Evolutionary conservation across 805 yeast species (phyloP), one percentile per base, ranked within the genome.

Genomic region (Saturnispora diversa): DNA sequence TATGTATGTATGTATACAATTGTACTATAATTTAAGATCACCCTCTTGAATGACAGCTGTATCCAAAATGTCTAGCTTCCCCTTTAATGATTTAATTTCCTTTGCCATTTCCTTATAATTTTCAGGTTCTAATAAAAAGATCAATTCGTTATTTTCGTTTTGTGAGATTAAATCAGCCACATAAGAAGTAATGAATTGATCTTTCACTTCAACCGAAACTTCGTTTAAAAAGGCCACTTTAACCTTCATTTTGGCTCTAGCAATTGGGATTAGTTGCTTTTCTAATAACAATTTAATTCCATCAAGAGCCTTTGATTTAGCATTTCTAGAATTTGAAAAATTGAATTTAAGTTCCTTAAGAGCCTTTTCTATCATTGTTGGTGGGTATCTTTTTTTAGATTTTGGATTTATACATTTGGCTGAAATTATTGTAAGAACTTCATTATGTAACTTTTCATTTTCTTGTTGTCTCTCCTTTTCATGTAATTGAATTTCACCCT

Each of bases 401-500:
- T 72, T 75, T 4, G 98, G 97, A 50, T 92, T 92, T 35, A 92
- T 80, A 56, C 97, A 88, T 59, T 86, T 87, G 4, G 94, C 80
- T 13, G 94, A 82, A 23, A 92, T 78, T 32, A 86, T 77, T 37
- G 80, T 85, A 25, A 92, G 64, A 46, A 87, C 80, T 53, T 87
- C 95, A 48, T 85, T 85, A 34, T 57, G 63, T 13, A 55, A 39
- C 36, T 57, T 56, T 31, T 54, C 60, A 48, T 78, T 84, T 37
- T 80, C 72, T 59, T 84, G 88, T 48, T 75, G 81, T 53, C 98
- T 70, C 62, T 92, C 98, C 65, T 85, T 87, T 59, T 86, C 96
- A 52, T 92, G 86, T 40, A 92, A 72, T 59, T 92, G 97, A 49
- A 92, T 80, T 60, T 92, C 98, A 29, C 98, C 98, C 56, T 84